A percentile compares a stretch with the other conserved stretches of the same genome.
Evolutionary conservation across 2,329 filamentous ascomycete genomes (phyloP).

Genomic region (Alternaria atra): DNA sequence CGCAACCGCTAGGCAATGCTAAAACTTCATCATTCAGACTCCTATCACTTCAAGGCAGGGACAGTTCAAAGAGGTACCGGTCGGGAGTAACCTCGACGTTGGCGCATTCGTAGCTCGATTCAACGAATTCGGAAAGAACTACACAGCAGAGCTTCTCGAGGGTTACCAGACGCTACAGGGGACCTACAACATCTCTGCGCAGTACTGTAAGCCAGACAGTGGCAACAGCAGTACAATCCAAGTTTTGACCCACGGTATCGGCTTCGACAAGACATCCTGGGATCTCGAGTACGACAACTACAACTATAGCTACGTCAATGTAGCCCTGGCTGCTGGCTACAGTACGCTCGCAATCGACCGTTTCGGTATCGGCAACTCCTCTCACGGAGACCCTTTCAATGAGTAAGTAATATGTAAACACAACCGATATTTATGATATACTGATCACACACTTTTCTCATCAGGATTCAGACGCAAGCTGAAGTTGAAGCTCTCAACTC

Average conservation of each 20-base stretch:
- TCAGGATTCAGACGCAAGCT: constrained; percentile 62
- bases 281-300: constrained; percentile 65
- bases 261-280: constrained; percentile 69
- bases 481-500: constrained; percentile 67
- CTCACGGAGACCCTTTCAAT: constrained; percentile 66
- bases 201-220: constrained; percentile 67
- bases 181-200: constrained; percentile 66
- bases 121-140: constrained; percentile 52
- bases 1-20: constrained; percentile 48
- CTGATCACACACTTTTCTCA: not conserved
- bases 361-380: constrained; percentile 67
- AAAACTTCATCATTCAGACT: constrained; percentile 66
- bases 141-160: constrained; percentile 55
- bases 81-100: constrained; percentile 64
- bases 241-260: constrained; percentile 64
- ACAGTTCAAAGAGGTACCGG: constrained; percentile 60
- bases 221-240: constrained; percentile 52
- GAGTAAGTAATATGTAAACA: constrained; percentile 43
- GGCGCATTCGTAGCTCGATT: constrained; percentile 59
- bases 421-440: not conserved
- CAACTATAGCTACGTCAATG: constrained; percentile 70
- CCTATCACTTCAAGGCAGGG: constrained; percentile 64
- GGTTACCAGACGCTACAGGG: constrained; percentile 62
- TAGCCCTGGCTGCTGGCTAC: constrained; percentile 65
- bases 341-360: constrained; percentile 70